Conservation (phyloP, 208 protist genomes). For the Crithidia expoeki region DNA sequence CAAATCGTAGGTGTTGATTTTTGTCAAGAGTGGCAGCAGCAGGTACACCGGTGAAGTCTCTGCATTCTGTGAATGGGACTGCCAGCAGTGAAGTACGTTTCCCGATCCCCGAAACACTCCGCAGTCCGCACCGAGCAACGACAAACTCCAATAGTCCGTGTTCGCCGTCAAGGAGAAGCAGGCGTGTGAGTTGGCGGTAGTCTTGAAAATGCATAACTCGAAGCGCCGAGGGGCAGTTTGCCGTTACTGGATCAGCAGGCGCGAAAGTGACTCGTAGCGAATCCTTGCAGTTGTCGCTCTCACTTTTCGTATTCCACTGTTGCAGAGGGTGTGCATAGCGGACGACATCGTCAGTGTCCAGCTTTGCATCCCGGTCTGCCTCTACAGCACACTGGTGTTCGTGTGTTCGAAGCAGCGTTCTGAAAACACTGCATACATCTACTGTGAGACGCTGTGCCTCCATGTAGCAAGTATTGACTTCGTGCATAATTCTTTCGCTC, state of each 20-base stretch:
- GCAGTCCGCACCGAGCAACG: neutral
- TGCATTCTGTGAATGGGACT: neutral
- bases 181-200: slow-evolving; percentile 5
- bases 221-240: neutral
- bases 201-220: slow-evolving; percentile 8
- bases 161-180: neutral
- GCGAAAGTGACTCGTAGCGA: slow-evolving; percentile 5
- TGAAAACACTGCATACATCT: neutral
- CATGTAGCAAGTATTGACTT: slow-evolving; percentile 8
- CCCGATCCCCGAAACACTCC: neutral
- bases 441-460: neutral
- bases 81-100: slow-evolving; percentile 3
- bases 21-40: neutral
- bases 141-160: neutral
- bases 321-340: neutral
- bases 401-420: slow-evolving; percentile 1
- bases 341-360: neutral
- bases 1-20: neutral
- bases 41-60: slow-evolving; percentile 3
- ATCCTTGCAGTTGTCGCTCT: neutral
- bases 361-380: neutral
- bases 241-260: slow-evolving; percentile 3
- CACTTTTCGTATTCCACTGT: neutral
- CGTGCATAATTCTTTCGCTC: neutral
- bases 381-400: neutral